Conservation (phyloP, 1,284 basidiomycete genomes). For the Apiotrichum sp. region DNA sequence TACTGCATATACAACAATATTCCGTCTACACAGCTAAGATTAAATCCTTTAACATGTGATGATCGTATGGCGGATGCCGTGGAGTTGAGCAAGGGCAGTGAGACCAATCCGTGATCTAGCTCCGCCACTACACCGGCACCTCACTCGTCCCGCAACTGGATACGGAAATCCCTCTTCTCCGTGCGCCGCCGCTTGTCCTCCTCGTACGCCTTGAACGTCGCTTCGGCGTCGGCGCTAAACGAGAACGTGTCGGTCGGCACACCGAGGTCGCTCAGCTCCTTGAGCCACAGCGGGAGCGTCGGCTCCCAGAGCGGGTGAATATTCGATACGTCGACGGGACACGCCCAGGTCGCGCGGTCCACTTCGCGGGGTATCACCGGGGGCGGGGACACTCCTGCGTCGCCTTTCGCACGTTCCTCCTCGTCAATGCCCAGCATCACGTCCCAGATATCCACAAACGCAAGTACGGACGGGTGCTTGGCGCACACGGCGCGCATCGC, state of each 20-base stretch:
- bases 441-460: constrained; percentile 34
- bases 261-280: constrained; percentile 23
- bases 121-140: too few relatives aligned
- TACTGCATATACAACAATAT: too few relatives aligned
- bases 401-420: constrained; percentile 8
- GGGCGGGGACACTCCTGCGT: not conserved
- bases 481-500: constrained; percentile 29
- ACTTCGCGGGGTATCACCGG: constrained; percentile 18
- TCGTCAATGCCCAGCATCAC: constrained; percentile 22
- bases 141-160: constrained; percentile 30
- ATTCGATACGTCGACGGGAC: constrained; percentile 38
- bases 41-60: too few relatives aligned
- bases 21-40: too few relatives aligned
- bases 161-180: constrained; percentile 7
- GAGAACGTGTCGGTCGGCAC: constrained; percentile 26
- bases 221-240: constrained; percentile 34
- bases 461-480: constrained; percentile 23
- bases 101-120: too few relatives aligned
- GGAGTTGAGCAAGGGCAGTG: too few relatives aligned
- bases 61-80: too few relatives aligned
- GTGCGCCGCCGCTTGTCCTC: constrained; percentile 31
- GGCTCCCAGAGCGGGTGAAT: constrained; percentile 44
- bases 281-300: constrained; percentile 40
- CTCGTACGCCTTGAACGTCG: constrained; percentile 41
- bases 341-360: constrained; percentile 33